Base-by-base conservation (phyloP, 139 green algal species). In the Penium margaritaceum region DNA sequence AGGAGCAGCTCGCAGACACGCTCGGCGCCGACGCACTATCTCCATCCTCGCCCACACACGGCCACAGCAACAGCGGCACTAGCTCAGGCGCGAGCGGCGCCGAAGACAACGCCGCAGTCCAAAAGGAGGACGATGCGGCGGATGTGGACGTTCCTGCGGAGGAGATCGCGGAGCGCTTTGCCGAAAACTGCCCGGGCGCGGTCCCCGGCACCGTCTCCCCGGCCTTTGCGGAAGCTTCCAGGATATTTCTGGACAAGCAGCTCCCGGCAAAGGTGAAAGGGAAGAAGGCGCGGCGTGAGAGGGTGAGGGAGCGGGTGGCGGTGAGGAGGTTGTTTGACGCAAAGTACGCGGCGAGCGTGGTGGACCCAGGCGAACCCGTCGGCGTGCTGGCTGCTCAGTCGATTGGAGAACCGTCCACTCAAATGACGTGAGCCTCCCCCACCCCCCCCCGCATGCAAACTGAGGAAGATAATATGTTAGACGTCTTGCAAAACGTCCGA, bases 351-450 rank as follows among this genome's bases (percentile, higher is more conserved):
- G 75, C 75, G 15, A 82, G 71, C 27, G 51, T 86, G 15, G 30
- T 81, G 76, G 2, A 35, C 3, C 86, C 94, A 2, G 94, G 94
- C 0, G 94, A 98, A 83, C 89, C 90, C 12, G 92, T 99, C 34
- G 94, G 94, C 1, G 91, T 97, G 17, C 70, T 99, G 6, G 94
- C 94, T 2, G 94, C 88, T 9, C 94, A 99, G 80, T 92, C 84
- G 19, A 76, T 99, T 1, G 94, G 94, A 39, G 91, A 95, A 86
- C 89, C 92, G 1, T 91, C 86, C 38, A 96, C 90, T 2, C 89
- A 91, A 75, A 91, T 91, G 83, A 85, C 79, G 27, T 78, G 47
- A 60, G 47, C 30, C n/a, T n/a, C n/a, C n/a, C n/a, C n/a, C n/a
- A n/a, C n/a, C n/a, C n/a, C n/a, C n/a, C n/a, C n/a, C n/a, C n/a